Percentiles rank a stretch among this genome's conserved stretches.
phyloP scores from a whole-genome alignment of 108 stramenopile genomes.

The Parmales sp. region DNA sequence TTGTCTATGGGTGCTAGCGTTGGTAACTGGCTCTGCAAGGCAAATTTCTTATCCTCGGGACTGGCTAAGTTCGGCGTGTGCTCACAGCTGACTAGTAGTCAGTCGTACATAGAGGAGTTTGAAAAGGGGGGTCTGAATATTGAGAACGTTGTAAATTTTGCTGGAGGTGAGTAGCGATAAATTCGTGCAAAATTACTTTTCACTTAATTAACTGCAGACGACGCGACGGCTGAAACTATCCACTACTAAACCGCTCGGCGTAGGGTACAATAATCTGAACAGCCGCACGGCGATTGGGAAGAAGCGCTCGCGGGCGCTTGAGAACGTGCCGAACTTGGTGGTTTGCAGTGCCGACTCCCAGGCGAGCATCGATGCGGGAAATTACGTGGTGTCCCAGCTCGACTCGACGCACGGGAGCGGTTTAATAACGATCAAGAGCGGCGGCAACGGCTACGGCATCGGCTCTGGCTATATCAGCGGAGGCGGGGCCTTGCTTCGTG shows the following conservation, averaged over 20 bases:
- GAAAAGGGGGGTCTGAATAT: neutral
- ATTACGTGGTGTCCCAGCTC: neutral
- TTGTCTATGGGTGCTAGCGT: neutral
- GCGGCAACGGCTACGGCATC: neutral
- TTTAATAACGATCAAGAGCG: neutral
- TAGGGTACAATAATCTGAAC: no score
- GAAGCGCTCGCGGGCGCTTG: neutral
- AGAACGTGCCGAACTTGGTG: neutral
- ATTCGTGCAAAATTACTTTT: neutral
- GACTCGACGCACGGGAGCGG: neutral
- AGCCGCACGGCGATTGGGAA: neutral
- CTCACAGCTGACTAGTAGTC: neutral
- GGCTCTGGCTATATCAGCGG: neutral
- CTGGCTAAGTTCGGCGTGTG: no score
- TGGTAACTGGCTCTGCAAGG: neutral
- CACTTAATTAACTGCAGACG: neutral
- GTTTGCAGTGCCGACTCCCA: neutral
- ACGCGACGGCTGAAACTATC: neutral
- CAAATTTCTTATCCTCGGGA: no score
- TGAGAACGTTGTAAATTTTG: no score
- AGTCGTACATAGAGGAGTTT: neutral
- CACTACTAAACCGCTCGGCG: neutral
- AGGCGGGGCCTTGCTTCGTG: neutral
- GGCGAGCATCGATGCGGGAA: neutral
- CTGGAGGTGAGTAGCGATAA: no score